phyloP scores from a whole-genome alignment of 306 rosid genomes.

The Rubus parviflorus region DNA sequence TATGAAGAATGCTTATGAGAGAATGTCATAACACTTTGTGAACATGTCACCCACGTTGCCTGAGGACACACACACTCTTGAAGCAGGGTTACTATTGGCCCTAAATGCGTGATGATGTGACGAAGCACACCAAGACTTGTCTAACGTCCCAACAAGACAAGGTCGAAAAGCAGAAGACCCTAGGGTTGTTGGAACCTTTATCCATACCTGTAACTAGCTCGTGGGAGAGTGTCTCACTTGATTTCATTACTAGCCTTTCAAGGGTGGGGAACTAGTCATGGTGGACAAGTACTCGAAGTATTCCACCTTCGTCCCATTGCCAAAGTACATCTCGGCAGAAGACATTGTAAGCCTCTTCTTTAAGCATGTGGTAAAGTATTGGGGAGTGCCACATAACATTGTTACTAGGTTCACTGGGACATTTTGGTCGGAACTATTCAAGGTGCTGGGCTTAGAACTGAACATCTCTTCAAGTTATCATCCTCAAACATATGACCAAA shows the following conservation, averaged over 20 bases:
- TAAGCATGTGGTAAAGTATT: slow-evolving; percentile 4
- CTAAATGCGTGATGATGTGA: not conserved
- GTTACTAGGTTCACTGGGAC: not conserved
- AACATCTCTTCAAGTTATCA: not conserved
- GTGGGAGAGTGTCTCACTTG: not conserved
- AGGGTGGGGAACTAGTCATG: not conserved
- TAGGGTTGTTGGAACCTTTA: not conserved
- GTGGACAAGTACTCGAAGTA: not conserved
- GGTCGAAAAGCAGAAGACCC: not conserved
- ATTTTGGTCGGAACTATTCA: not conserved
- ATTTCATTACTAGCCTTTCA: not conserved
- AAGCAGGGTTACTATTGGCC: not conserved
- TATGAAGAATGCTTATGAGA: not conserved
- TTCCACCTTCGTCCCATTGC: too few species aligned
- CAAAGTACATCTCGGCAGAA: not conserved
- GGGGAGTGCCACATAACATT: not conserved
- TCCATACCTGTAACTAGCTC: not conserved
- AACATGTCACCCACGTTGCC: too few species aligned
- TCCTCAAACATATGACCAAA: too few species aligned
- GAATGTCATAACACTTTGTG: not conserved
- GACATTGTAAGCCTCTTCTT: not conserved
- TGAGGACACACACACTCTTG: not conserved
- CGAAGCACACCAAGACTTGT: not conserved
- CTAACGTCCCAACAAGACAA: not conserved
- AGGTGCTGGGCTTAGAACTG: not conserved